A percentile compares a stretch with the other conserved stretches of the same genome.
Evolutionary conservation across 306 rosid species (phyloP).

Genomic region (Medicago ruthenica): DNA sequence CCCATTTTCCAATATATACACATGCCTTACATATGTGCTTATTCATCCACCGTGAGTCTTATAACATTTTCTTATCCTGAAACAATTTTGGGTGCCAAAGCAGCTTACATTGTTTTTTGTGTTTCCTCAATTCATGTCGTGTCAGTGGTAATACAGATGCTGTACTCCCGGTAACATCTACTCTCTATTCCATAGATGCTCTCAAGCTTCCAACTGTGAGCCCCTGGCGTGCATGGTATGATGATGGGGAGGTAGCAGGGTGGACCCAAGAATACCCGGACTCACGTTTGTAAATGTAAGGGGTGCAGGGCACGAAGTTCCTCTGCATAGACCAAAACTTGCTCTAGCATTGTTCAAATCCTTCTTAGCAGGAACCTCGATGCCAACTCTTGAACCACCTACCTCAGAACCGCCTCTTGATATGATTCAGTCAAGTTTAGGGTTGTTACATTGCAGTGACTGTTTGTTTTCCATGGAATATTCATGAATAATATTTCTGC

Average conservation of each 20-base stretch:
- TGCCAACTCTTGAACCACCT: conserved; percentile 55
- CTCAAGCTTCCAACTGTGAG: conserved; percentile 67
- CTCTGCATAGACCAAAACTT: conserved; percentile 84
- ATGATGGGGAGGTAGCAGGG: conserved; percentile 85
- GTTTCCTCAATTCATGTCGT: neutral
- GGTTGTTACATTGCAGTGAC: neutral
- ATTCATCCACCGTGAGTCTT: neutral
- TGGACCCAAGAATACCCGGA: conserved; percentile 92
- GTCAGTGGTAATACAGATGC: conserved; percentile 88
- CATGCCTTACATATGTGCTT: neutral
- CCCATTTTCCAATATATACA: conserved; percentile 8
- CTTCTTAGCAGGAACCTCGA: conserved; percentile 72
- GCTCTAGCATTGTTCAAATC: conserved; percentile 70
- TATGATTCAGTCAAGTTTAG: conserved; percentile 37
- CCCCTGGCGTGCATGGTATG: conserved; percentile 89
- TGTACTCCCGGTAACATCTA: conserved; percentile 77
- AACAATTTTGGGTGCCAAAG: neutral
- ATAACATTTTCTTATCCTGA: neutral
- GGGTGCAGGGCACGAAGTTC: conserved; percentile 98
- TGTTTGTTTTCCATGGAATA: neutral
- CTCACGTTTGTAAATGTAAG: conserved; percentile 78
- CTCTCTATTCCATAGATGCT: conserved; percentile 77
- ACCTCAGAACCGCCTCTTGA: conserved; percentile 35
- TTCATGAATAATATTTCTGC: neutral
- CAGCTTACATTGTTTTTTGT: neutral